phyloP scores from a whole-genome alignment of 2,329 filamentous ascomycete genomes.

The Teratosphaeria viscida region DNA sequence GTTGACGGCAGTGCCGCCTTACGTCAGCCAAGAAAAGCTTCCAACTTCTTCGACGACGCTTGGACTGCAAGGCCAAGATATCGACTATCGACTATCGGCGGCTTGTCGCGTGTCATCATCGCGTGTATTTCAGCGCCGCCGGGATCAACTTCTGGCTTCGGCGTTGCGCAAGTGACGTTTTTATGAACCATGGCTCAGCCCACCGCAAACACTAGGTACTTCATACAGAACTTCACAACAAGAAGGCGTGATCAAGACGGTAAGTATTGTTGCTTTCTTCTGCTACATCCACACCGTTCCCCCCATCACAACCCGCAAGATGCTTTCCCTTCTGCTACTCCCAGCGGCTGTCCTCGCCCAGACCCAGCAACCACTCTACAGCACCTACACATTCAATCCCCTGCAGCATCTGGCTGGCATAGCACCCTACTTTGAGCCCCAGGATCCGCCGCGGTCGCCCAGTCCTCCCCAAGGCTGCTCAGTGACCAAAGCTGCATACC shows the following conservation, averaged over 20 bases:
- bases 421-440: constrained; percentile 40
- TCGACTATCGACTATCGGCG: background rate
- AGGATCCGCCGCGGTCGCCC: constrained; percentile 37
- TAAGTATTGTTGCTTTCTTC: background rate
- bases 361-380: background rate
- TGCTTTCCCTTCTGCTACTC: background rate
- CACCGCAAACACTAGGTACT: background rate
- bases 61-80: background rate
- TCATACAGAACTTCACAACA: background rate
- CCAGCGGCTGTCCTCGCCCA: background rate
- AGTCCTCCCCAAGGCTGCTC: constrained; percentile 41
- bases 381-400: constrained; percentile 35
- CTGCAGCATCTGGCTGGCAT: constrained; percentile 41
- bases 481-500: constrained; percentile 39
- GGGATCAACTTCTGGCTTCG: background rate
- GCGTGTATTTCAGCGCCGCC: background rate
- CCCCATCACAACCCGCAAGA: background rate
- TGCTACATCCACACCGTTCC: background rate
- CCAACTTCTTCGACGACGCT: background rate
- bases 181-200: background rate
- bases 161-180: background rate
- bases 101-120: background rate
- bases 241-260: background rate
- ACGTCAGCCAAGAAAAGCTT: background rate
- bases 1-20: background rate